Evolutionary conservation across 148 eudicot species (phyloP), one percentile per base, ranked within the genome.

Genomic region (Chenopodium formosanum): DNA sequence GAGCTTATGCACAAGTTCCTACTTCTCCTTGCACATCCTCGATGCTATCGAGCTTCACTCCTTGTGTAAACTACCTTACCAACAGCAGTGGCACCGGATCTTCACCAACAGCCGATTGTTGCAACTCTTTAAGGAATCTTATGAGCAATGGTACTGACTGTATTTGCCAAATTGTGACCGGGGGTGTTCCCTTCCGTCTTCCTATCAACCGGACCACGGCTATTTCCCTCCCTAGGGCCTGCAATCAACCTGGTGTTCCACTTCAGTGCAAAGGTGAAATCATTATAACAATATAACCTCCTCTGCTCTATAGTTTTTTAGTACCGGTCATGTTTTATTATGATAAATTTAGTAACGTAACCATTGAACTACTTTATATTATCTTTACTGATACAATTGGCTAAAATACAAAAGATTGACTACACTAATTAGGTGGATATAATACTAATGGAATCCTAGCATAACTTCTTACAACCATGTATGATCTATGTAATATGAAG

Each of bases 241-340:
- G 99, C 75, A 92, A 94, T 80, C 92, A 91, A 90, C 82, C 92
- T 48, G 87, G 94, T 40, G 92, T 94, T 37, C 95, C 97, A 56
- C 82, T 97, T 27, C 87, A 86, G 40, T 97, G 99, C 90, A 90
- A 91, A 91, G 94, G 99, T 89, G 4, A 80, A n/a, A 0, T 48
- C 69, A 19, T 56, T 73, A 6, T 27, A 4, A 48, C 37, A 34
- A 34, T 40, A 5, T 40, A 40, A 40, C 44, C 44, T 40, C 53
- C 53, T 13, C 53, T 50, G 53, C 14, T 13, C 16, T 50, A 11
- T 13, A 50, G 52, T 48, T 7, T 69, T 0, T 70, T 3, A 31
- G 13, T 34, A 34, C 48, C 6, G 2, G 22, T 56, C 22, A 53
- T 53, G 60, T 16, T 53, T 14, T 3, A 40, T 40, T 50, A 50